phyloP scores from a whole-genome alignment of 495 filamentous ascomycete species.

The Penicillium steckii region DNA sequence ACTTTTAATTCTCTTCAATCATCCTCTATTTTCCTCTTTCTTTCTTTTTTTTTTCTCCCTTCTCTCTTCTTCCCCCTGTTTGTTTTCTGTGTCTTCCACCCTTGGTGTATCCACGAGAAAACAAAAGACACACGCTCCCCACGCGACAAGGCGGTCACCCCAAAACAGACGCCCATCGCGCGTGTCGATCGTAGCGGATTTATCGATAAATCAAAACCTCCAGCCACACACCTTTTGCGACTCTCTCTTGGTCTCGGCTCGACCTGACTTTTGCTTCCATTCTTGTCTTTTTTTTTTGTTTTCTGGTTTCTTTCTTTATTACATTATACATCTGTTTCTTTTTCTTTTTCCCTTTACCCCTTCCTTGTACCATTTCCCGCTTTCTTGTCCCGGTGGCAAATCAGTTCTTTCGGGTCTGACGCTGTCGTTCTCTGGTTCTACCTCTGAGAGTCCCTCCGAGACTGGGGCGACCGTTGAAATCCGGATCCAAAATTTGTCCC shows the following conservation, averaged over 20 bases:
- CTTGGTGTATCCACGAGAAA: conserved; percentile 1
- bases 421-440: conserved; percentile 36
- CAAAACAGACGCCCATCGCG: conserved; percentile 35
- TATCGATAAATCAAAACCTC: conserved; percentile 36
- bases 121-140: conserved; percentile 20
- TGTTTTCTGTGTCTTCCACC: neutral
- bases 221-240: conserved; percentile 23
- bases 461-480: conserved; percentile 27
- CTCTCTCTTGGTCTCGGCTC: neutral
- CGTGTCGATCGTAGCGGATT: conserved; percentile 32
- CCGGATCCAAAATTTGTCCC: conserved; percentile 22
- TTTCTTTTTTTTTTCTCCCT: neutral
- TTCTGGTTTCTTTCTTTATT: neutral
- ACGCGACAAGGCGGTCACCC: conserved; percentile 37
- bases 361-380: conserved; percentile 17
- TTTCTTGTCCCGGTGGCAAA: conserved; percentile 38
- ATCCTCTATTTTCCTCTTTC: neutral
- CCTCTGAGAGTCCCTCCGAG: conserved; percentile 28
- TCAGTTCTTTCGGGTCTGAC: conserved; percentile 20
- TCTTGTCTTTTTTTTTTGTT: neutral
- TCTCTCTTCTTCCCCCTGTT: neutral
- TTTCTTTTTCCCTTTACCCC: neutral
- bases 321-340: conserved; percentile 1
- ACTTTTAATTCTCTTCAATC: too few relatives aligned
- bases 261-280: conserved; percentile 3